phyloP scores from a whole-genome alignment of 2,329 filamentous ascomycete genomes.

The Akanthomyces muscarius region DNA sequence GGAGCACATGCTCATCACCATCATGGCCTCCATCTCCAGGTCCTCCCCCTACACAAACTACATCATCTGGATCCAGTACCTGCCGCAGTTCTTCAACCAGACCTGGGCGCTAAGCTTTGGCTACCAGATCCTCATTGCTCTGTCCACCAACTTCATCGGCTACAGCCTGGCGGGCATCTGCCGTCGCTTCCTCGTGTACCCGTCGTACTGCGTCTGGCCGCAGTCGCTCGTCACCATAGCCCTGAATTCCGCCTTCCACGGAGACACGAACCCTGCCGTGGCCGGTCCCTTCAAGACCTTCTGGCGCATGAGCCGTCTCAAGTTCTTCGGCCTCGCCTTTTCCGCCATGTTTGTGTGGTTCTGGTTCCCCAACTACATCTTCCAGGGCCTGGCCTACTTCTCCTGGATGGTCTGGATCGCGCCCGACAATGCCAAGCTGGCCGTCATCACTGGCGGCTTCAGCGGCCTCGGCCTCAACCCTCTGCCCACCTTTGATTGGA shows the following conservation, averaged over 20 bases:
- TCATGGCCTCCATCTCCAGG: constrained; percentile 53
- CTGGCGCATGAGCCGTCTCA: constrained; percentile 40
- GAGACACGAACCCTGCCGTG: constrained; percentile 19
- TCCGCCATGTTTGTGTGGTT: constrained; percentile 48
- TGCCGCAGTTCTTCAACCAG: constrained; percentile 40
- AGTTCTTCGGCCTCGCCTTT: constrained; percentile 42
- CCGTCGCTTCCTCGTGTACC: constrained; percentile 50
- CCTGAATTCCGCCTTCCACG: constrained; percentile 44
- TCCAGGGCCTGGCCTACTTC: constrained; percentile 44
- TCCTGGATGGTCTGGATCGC: constrained; percentile 55
- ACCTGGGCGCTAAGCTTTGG: constrained; percentile 36
- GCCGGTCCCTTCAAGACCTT: constrained; percentile 28
- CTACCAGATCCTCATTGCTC: constrained; percentile 41
- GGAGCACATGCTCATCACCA: constrained; percentile 56
- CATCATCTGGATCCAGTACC: constrained; percentile 43
- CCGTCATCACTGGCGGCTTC: constrained; percentile 37
- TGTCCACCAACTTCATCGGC: constrained; percentile 44
- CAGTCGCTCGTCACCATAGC: constrained; percentile 45
- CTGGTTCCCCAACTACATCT: constrained; percentile 50
- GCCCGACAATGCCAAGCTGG: constrained; percentile 38
- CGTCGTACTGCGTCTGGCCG: constrained; percentile 50
- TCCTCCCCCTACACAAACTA: constrained; percentile 44
- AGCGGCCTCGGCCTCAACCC: constrained; percentile 39
- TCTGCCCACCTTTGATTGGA: constrained; percentile 39
- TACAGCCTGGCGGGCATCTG: constrained; percentile 51